phyloP scores from a whole-genome alignment of 129 eudicot genomes.

The Ambrosia artemisiifolia region DNA sequence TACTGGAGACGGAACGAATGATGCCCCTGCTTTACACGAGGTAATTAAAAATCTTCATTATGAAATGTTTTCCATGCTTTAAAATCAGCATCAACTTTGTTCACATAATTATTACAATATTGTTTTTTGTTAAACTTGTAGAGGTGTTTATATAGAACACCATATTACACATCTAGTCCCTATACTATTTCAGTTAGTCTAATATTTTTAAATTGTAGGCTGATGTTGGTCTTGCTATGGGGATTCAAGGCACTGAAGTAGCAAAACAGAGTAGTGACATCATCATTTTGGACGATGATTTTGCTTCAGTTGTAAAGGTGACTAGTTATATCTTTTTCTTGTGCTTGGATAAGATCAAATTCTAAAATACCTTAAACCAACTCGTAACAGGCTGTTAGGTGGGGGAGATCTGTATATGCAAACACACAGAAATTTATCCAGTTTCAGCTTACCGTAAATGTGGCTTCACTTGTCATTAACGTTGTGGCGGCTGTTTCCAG shows the following conservation, averaged over 20 bases:
- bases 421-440: constrained; percentile 87
- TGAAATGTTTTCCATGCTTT: background rate
- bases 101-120: background rate
- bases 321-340: constrained; percentile 19
- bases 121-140: constrained; percentile 16
- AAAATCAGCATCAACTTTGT: background rate
- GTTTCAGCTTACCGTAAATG: constrained; percentile 93
- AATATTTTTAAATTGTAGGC: constrained; percentile 58
- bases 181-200: no score
- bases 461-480: constrained; percentile 72
- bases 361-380: background rate
- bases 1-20: constrained; percentile 96
- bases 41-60: constrained; percentile 27
- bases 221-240: constrained; percentile 30
- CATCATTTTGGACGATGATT: constrained; percentile 29
- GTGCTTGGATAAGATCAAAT: background rate
- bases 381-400: constrained; percentile 63
- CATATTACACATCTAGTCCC: constrained; percentile 42
- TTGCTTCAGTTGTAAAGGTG: constrained; percentile 87
- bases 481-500: constrained; percentile 86
- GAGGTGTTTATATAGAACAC: constrained; percentile 2
- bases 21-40: constrained; percentile 97
- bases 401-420: constrained; percentile 94
- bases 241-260: constrained; percentile 62
- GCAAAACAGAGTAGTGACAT: no score